These are phyloP conservation scores for Hygrophoropsis aurantiaca DNA, from an alignment of 768 basidiomycete genomes.

Conservation along the genomic window DNA sequence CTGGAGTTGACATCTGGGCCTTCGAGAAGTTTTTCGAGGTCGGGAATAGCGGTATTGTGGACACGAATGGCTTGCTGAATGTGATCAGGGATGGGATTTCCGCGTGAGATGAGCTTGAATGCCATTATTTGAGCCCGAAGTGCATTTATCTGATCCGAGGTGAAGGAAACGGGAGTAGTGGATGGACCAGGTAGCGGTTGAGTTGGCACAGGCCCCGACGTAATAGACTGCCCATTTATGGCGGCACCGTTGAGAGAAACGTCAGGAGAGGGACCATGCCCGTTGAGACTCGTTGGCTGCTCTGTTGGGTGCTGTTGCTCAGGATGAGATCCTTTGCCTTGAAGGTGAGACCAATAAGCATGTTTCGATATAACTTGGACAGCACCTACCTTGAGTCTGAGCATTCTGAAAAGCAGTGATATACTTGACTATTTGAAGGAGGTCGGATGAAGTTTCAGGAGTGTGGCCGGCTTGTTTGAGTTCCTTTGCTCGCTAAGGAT, in stretches of 20 bases:
- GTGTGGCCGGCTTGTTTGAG: conserved; percentile 46
- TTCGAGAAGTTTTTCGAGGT: conserved; percentile 65
- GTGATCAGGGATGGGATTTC: conserved; percentile 64
- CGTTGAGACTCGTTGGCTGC: conserved; percentile 43
- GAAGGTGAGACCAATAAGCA: conserved; percentile 13
- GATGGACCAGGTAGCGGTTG: conserved; percentile 54
- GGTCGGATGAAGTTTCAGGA: conserved; percentile 43
- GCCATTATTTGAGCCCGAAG: conserved; percentile 84
- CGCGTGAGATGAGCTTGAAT: conserved; percentile 69
- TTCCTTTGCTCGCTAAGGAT: conserved; percentile 34
- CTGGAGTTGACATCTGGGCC: conserved; percentile 58
- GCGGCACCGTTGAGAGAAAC: conserved; percentile 26
- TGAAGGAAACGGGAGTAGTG: conserved; percentile 77
- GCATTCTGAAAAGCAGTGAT: conserved; percentile 33
- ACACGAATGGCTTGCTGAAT: conserved; percentile 71
- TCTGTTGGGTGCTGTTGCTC: conserved; percentile 26
- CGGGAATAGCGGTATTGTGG: conserved; percentile 57
- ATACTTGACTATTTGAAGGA: conserved; percentile 39
- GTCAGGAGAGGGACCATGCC: conserved; percentile 40
- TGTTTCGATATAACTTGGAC: conserved; percentile 10
- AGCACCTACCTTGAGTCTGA: conserved; percentile 28
- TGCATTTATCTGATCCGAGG: conserved; percentile 68
- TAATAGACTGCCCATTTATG: conserved; percentile 34
- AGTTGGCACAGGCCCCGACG: conserved; percentile 49
- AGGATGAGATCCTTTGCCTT: conserved; percentile 3